Evolutionary conservation across 495 filamentous ascomycete genomes (phyloP).

Genomic region (Penicillium argentinense): DNA sequence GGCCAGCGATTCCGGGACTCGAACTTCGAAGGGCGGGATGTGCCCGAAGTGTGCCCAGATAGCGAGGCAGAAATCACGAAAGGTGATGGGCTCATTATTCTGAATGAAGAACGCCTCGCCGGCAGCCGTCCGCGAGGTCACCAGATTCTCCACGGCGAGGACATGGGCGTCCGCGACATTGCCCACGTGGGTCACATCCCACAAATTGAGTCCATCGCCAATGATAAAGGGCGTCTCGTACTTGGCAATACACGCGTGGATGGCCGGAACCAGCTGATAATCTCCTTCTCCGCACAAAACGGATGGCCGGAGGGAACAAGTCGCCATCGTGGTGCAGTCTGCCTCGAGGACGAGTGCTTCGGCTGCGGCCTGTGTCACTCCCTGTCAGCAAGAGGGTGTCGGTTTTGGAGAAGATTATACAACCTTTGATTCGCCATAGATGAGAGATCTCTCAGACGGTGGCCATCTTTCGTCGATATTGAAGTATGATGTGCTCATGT

Average conservation of each 20-base stretch:
- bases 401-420: background rate
- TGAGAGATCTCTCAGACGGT: slow-evolving; percentile 44
- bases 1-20: slow-evolving; percentile 53
- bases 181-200: slow-evolving; percentile 60
- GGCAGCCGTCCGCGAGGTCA: slow-evolving; percentile 53
- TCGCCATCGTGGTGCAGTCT: slow-evolving; percentile 42
- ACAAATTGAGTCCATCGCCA: slow-evolving; percentile 57
- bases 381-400: slow-evolving; percentile 3
- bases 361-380: slow-evolving; percentile 43
- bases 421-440: slow-evolving; percentile 63
- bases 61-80: slow-evolving; percentile 59
- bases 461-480: slow-evolving; percentile 58
- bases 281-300: slow-evolving; percentile 60
- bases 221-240: slow-evolving; percentile 57
- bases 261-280: slow-evolving; percentile 48
- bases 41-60: slow-evolving; percentile 62
- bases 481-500: slow-evolving; percentile 48
- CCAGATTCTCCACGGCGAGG: slow-evolving; percentile 59
- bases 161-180: slow-evolving; percentile 65
- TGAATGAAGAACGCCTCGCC: slow-evolving; percentile 64
- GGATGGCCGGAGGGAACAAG: slow-evolving; percentile 58
- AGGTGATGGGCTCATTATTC: slow-evolving; percentile 61
- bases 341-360: slow-evolving; percentile 56
- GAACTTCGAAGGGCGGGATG: slow-evolving; percentile 48
- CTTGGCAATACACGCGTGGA: slow-evolving; percentile 57